Base-by-base conservation (phyloP, 768 basidiomycete species). In the Coprinopsis sp. region DNA sequence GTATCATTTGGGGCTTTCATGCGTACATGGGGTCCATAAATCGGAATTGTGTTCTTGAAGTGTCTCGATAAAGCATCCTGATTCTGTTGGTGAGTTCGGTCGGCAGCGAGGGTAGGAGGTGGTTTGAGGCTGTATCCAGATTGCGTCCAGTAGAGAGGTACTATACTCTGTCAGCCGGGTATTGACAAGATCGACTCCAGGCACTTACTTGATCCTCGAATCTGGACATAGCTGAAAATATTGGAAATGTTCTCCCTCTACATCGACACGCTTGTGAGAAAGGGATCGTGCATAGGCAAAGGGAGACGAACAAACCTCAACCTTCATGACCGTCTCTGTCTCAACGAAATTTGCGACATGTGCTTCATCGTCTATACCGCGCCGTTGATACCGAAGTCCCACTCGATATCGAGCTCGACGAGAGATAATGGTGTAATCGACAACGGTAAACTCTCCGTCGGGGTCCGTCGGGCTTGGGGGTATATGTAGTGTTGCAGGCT, bases 341-440 rank as follows among this genome's bases (percentile, higher is more conserved):
- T 97, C 91, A 2, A 97, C 92, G 59, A 97, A 93, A 65, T 98
- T 98, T 1, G 92, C 94, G 3, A 93, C 94, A 59, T 90, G 78
- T 4, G 92, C 91, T 49, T 89, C 84, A 52, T 94, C 91, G 57
- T 98, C 94, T 43, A 97, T 81, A 2, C 96, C 96, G 56, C 96
- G 74, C 33, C 96, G 78, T 64, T 98, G 96, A 66, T 95, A 99
- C 34, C 96, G 75, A 54, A 98, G 69, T 1, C 96, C 96, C 4
- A 94, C 91, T 36, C 96, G 79, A 62, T 97, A 82, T 53, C 85
- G 77, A 33, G 91, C 91, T 11, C 96, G 71, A 31, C 96, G 74
- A 2, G 93, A 96, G 27, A 94, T 76, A 40, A 98, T 71, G 21
- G 84, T 71, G 54, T 97, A 90, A 52, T 91, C 83, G 8, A 91